A percentile compares a stretch with the other conserved stretches of the same genome.
These are phyloP conservation scores for Pelargonium myrrhifolium DNA, from an alignment of 441 rosid genomes.

Conservation along the genomic window DNA sequence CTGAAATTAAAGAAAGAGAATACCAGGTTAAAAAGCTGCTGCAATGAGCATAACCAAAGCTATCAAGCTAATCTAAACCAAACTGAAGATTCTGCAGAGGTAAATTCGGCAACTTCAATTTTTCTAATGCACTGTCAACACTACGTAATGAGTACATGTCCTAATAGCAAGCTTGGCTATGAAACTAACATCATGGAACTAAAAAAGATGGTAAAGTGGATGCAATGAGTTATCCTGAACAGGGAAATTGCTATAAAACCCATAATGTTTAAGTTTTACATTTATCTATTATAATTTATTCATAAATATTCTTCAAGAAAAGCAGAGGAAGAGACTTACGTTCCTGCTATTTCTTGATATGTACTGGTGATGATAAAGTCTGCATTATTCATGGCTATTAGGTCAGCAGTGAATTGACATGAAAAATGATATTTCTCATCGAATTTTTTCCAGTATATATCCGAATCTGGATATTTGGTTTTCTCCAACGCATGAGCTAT, in stretches of 20 bases:
- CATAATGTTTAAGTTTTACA: background rate
- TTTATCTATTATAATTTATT: background rate
- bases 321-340: slow-evolving; percentile 40
- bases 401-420: slow-evolving; percentile 91
- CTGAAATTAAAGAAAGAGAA: slow-evolving; percentile 43
- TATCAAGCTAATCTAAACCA: background rate
- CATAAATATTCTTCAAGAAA: background rate
- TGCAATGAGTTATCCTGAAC: background rate
- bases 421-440: slow-evolving; percentile 89
- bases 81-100: slow-evolving; percentile 3
- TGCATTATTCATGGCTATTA: slow-evolving; percentile 88
- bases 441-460: slow-evolving; percentile 85
- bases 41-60: background rate
- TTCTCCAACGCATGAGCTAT: slow-evolving; percentile 99
- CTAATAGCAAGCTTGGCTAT: no score
- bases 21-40: slow-evolving; percentile 14
- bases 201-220: slow-evolving; percentile 2
- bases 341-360: slow-evolving; percentile 93
- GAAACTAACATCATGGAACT: background rate
- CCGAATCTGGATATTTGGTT: slow-evolving; percentile 94
- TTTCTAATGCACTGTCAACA: background rate
- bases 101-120: slow-evolving; percentile 12
- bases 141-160: no score
- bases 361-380: slow-evolving; percentile 97
- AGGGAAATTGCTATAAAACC: background rate